Conservation (phyloP, 2,329 filamentous ascomycete genomes). For the Plenodomus tracheiphilus region DNA sequence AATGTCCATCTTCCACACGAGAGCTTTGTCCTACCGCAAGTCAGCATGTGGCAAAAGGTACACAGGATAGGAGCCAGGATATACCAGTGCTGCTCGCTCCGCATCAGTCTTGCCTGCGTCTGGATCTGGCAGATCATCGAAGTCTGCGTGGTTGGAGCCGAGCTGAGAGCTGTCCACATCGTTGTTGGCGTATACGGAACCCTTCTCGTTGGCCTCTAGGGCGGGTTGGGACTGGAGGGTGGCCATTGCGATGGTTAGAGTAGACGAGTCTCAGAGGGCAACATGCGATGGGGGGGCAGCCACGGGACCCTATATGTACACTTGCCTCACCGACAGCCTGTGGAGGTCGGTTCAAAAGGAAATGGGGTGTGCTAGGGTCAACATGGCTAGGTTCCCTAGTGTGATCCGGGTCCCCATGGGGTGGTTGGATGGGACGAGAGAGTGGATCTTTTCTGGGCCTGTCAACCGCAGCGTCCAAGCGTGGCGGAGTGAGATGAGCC, state of each 20-base stretch:
- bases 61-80: too few relatives aligned
- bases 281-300: constrained; percentile 14
- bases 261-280: constrained; percentile 21
- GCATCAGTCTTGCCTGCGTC: constrained; percentile 40
- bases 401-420: constrained; percentile 39
- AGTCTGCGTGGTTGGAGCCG: constrained; percentile 27
- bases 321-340: constrained; percentile 12
- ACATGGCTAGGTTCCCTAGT: constrained; percentile 23
- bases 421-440: constrained; percentile 35
- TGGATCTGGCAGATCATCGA: constrained; percentile 41
- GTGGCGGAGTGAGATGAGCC: constrained; percentile 26
- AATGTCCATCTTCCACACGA: constrained; percentile 48
- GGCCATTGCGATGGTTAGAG: constrained; percentile 32
- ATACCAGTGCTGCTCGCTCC: constrained; percentile 40
- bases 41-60: constrained; percentile 14
- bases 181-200: constrained; percentile 23
- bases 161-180: constrained; percentile 33
- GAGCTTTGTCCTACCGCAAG: constrained; percentile 36
- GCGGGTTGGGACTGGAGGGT: constrained; percentile 31
- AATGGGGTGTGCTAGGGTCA: constrained; percentile 9
- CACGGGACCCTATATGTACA: constrained; percentile 38
- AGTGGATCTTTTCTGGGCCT: constrained; percentile 33
- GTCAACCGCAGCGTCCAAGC: constrained; percentile 25
- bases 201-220: constrained; percentile 29
- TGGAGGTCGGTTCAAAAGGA: constrained; percentile 12